Base-by-base conservation (phyloP, 768 basidiomycete genomes). In the Boletus eberwhitei region DNA sequence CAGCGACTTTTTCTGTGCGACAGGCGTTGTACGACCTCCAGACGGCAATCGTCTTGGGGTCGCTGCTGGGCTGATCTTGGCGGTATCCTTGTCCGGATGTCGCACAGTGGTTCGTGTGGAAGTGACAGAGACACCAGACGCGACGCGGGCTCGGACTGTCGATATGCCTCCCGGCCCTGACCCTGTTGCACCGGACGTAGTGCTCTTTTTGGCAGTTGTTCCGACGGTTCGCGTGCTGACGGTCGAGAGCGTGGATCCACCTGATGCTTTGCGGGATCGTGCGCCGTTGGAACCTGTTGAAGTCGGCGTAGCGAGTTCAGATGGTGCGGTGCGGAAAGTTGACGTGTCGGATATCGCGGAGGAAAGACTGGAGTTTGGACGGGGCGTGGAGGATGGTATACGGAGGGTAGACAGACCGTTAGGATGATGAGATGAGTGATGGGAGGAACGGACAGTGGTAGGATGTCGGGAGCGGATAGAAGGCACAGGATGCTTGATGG, bases 311-410 rank as follows among this genome's bases (percentile, higher is more conserved):
- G 55, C 21, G 8, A 66, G 52, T 26, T 70, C 71, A 26, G 68
- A 70, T 7, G 26, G 59, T 29, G 71, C 69, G 1, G 71, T 71
- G 22, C 64, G 67, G 57, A 72, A 71, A 0, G 71, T 72, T 8
- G 56, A 52, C 1, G 59, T 51, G 2, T 70, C 71, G 2, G 69
- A 73, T 8, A 47, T 64, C 13, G 72, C 68, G 0, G 68, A 70
- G 12, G 71, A 69, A 16, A 70, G 47, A n/a, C 47, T 60, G 5
- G 72, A 67, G 19, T 21, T 58, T 7, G 70, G 72, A 21, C 70
- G 70, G 2, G 59, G 52, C 5, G 31, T 24, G 5, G 64, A 21
- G 3, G 72, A 54, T n/a, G 69, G 71, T 42, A 73, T 71, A 1
- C 69, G 69, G 5, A 71, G 61, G 12, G 55, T 71, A 17, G 68